Evolutionary conservation across 2,329 filamentous ascomycete species (phyloP).

Genomic region (Claviceps capensis): DNA sequence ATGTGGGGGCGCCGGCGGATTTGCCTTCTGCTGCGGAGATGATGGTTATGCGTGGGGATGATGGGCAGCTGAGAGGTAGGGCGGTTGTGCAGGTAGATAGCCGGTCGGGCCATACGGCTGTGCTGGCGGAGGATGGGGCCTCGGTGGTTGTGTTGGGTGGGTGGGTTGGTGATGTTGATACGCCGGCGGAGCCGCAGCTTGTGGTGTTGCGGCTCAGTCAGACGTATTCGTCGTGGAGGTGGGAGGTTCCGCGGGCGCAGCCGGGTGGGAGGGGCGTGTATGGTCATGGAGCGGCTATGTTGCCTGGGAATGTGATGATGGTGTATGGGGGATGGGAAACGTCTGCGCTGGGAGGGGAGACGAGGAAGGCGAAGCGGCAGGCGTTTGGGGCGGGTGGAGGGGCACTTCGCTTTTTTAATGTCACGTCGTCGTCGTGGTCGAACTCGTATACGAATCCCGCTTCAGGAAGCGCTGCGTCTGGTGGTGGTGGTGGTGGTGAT

Average conservation of each 20-base stretch:
- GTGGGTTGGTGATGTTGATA: constrained; percentile 74
- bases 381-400: constrained; percentile 7
- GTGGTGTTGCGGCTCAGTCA: constrained; percentile 62
- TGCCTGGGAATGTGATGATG: constrained; percentile 57
- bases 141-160: constrained; percentile 74
- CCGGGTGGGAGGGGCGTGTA: constrained; percentile 35
- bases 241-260: constrained; percentile 46
- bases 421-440: constrained; percentile 42
- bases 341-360: constrained; percentile 12
- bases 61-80: background rate
- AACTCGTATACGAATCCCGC: constrained; percentile 34
- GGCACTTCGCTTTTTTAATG: constrained; percentile 36
- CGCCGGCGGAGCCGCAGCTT: constrained; percentile 69
- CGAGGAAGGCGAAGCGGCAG: constrained; percentile 19
- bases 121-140: constrained; percentile 65
- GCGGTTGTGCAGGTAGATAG: constrained; percentile 44
- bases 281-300: constrained; percentile 48
- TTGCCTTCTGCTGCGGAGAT: background rate
- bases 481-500: background rate
- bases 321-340: constrained; percentile 49
- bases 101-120: constrained; percentile 76
- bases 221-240: constrained; percentile 62
- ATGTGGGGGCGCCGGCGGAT: constrained; percentile 35
- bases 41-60: background rate
- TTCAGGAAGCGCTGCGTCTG: background rate